Evolutionary conservation across 371 early-diverging fungal species (phyloP).

Genomic region (Syncephalastrum contaminatum): DNA sequence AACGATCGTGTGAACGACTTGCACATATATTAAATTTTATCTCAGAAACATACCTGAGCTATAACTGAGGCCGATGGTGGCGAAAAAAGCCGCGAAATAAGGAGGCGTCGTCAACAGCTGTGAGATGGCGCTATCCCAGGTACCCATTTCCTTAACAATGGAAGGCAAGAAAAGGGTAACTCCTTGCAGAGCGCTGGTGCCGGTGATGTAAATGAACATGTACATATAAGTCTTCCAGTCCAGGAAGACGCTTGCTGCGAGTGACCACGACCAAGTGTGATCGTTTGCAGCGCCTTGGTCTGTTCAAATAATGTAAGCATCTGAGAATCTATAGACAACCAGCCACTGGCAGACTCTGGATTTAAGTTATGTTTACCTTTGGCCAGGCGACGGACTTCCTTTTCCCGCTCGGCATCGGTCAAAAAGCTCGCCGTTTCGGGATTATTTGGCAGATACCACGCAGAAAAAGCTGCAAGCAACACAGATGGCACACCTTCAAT

Average conservation of each 20-base stretch:
- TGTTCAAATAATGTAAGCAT: constrained; percentile 6
- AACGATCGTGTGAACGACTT: neutral
- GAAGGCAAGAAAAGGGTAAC: constrained; percentile 43
- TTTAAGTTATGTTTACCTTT: constrained; percentile 15
- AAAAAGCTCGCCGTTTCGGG: constrained; percentile 60
- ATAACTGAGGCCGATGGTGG: constrained; percentile 26
- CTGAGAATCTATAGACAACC: no score
- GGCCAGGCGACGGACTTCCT: constrained; percentile 47
- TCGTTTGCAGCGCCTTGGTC: constrained; percentile 43
- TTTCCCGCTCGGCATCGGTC: constrained; percentile 47
- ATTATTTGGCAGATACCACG: constrained; percentile 52
- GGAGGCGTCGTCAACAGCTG: constrained; percentile 42
- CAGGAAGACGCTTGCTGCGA: constrained; percentile 34
- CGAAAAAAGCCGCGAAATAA: constrained; percentile 23
- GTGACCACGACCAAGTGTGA: constrained; percentile 45
- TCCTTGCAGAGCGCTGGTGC: constrained; percentile 41
- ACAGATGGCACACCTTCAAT: constrained; percentile 53
- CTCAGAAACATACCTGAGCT: constrained; percentile 26
- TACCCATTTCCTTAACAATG: constrained; percentile 35
- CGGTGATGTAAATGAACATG: constrained; percentile 36
- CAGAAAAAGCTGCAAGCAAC: constrained; percentile 33
- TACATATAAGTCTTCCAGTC: constrained; percentile 43
- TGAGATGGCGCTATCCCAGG: constrained; percentile 32
- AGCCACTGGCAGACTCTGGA: no score
- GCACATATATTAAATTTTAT: neutral